These are phyloP conservation scores for Halophytophthora batemanensis DNA, from an alignment of 352 stramenopile genomes.

Conservation along the genomic window DNA sequence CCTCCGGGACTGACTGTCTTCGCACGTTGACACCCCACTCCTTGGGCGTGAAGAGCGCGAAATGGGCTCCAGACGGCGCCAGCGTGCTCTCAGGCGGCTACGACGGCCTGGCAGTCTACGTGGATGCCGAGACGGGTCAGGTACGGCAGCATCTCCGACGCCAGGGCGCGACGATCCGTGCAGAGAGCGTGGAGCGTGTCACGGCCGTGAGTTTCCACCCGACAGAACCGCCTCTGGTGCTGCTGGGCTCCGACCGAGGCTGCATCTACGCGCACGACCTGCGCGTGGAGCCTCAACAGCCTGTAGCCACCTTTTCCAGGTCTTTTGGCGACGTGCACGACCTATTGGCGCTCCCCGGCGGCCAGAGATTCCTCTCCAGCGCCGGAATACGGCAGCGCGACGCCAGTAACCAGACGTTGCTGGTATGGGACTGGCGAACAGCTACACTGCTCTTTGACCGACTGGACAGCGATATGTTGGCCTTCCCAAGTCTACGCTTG, in stretches of 20 bases:
- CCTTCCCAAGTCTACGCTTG: conserved; percentile 39
- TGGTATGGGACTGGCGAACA: conserved; percentile 61
- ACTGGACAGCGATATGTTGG: conserved; percentile 41
- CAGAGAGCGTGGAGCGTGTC: conserved; percentile 18
- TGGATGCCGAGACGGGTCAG: conserved; percentile 34
- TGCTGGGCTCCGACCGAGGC: conserved; percentile 31
- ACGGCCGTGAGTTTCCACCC: conserved; percentile 32
- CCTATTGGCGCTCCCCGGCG: conserved; percentile 42
- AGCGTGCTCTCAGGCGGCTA: conserved; percentile 43
- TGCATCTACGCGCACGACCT: conserved; percentile 38
- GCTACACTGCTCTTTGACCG: conserved; percentile 42
- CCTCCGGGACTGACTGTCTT: conserved; percentile 1
- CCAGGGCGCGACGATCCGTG: conserved; percentile 1
- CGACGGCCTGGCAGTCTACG: conserved; percentile 27
- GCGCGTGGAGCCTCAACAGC: conserved; percentile 14
- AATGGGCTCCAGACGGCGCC: conserved; percentile 49
- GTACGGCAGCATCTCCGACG: conserved; percentile 6
- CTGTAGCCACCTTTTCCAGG: conserved; percentile 12
- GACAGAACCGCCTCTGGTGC: conserved; percentile 23
- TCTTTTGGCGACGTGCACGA: conserved; percentile 52
- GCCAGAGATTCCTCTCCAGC: conserved; percentile 48
- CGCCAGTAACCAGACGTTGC: conserved; percentile 57
- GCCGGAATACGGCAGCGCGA: conserved; percentile 31
- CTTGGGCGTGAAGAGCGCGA: conserved; percentile 46
- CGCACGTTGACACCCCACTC: conserved; percentile 25